Conservation (phyloP, 441 rosid genomes). For the Pelargonium citronellum region DNA sequence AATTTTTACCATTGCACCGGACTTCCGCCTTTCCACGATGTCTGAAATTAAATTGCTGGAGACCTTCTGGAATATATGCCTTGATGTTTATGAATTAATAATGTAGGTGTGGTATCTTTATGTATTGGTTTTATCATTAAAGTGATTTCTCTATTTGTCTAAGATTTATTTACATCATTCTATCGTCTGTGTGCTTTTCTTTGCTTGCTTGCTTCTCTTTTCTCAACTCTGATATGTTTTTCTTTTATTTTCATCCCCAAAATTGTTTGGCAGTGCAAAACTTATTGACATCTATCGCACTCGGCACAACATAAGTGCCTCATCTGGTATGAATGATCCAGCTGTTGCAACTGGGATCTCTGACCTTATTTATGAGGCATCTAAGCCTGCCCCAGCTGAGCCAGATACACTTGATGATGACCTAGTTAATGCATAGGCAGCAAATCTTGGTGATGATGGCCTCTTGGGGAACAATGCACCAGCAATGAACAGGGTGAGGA, state of each 20-base stretch:
- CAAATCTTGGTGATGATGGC: constrained; percentile 95
- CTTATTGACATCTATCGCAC: constrained; percentile 81
- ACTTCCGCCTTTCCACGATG: not conserved
- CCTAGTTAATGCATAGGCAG: constrained; percentile 98
- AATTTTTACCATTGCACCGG: no score
- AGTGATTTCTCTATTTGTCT: not conserved
- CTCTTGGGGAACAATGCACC: constrained; percentile 81
- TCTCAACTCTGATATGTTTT: constrained; percentile 3
- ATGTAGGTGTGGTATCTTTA: not conserved
- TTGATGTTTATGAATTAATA: not conserved
- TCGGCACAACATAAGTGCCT: constrained; percentile 87
- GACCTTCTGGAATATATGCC: not conserved
- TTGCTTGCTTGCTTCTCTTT: constrained; percentile 5
- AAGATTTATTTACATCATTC: constrained; percentile 4
- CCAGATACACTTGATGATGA: constrained; percentile 89
- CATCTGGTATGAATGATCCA: constrained; percentile 78
- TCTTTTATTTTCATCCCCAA: constrained; percentile 1
- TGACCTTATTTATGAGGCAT: constrained; percentile 74
- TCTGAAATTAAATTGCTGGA: not conserved
- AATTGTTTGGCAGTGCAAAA: constrained; percentile 59
- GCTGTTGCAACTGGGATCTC: constrained; percentile 97
- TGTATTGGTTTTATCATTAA: not conserved
- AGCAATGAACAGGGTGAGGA: constrained; percentile 88
- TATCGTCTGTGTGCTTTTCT: not conserved
- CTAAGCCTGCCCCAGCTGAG: constrained; percentile 63